These are phyloP conservation scores for Sugiyamaella floridensis DNA, from an alignment of 805 yeast genomes.

Conservation along the genomic window DNA sequence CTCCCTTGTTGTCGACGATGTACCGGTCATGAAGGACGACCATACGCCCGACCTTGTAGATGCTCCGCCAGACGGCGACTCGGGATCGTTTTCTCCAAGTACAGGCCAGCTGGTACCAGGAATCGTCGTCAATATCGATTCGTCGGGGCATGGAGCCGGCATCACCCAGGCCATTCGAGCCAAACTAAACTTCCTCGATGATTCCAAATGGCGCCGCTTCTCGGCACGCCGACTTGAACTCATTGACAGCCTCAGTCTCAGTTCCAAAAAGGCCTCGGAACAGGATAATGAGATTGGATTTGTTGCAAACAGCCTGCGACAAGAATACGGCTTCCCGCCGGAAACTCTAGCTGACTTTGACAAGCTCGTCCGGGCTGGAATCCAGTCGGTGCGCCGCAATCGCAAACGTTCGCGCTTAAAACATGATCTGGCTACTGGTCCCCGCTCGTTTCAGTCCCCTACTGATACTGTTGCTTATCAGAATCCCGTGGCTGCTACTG, in stretches of 20 bases:
- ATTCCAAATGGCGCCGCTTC: conserved; percentile 78
- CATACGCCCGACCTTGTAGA: not conserved
- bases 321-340: conserved; percentile 66
- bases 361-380: conserved; percentile 84
- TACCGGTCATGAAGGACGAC: not conserved
- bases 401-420: conserved; percentile 32
- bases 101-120: not conserved
- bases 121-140: not conserved
- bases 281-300: conserved; percentile 76
- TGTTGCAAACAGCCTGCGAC: conserved; percentile 70
- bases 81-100: not conserved
- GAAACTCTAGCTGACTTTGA: conserved; percentile 68
- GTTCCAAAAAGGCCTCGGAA: conserved; percentile 77
- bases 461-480: too few relatives aligned
- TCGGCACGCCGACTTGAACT: conserved; percentile 85
- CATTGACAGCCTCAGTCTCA: conserved; percentile 63
- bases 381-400: conserved; percentile 87
- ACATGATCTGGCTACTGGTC: not conserved
- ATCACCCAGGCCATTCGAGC: conserved; percentile 53
- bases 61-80: not conserved
- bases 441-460: not conserved
- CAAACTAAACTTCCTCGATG: conserved; percentile 71
- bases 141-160: conserved; percentile 28
- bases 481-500: too few relatives aligned
- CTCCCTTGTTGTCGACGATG: too few relatives aligned